Evolutionary conservation across 148 eudicot species (phyloP).

Genomic region (Cornus suecica): DNA sequence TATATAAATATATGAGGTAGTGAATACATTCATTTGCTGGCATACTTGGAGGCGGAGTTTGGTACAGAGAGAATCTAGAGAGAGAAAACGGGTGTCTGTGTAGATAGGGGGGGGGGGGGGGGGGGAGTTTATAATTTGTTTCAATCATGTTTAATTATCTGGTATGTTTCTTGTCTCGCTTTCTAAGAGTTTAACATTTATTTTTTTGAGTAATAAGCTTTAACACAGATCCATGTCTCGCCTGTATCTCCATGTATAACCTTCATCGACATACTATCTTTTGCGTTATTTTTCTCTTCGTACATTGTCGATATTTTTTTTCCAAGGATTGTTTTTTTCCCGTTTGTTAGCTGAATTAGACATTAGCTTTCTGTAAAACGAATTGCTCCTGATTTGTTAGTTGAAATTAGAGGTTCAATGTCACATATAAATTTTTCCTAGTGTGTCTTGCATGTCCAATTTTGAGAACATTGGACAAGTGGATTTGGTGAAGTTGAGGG

Average conservation of each 20-base stretch:
- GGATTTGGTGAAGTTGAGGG: neutral
- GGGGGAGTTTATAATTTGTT: neutral
- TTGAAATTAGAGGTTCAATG: too few species aligned
- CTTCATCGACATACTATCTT: neutral
- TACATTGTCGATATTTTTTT: too few species aligned
- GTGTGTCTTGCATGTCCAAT: neutral
- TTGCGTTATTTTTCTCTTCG: too few species aligned
- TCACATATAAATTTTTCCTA: neutral
- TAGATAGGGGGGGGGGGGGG: neutral
- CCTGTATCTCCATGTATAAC: neutral
- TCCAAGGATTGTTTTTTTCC: too few species aligned
- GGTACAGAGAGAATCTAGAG: neutral
- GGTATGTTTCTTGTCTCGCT: neutral
- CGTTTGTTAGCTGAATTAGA: too few species aligned
- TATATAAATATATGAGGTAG: too few species aligned
- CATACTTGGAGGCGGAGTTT: neutral
- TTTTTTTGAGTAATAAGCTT: neutral
- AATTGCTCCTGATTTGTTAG: neutral
- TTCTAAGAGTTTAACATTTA: neutral
- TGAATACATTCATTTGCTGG: neutral
- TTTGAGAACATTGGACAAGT: neutral
- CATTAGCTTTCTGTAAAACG: neutral
- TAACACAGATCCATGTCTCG: neutral
- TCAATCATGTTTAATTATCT: neutral
- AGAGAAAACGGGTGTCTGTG: neutral